phyloP scores from a whole-genome alignment of 345 rosid species.

The Arabis alpina region DNA sequence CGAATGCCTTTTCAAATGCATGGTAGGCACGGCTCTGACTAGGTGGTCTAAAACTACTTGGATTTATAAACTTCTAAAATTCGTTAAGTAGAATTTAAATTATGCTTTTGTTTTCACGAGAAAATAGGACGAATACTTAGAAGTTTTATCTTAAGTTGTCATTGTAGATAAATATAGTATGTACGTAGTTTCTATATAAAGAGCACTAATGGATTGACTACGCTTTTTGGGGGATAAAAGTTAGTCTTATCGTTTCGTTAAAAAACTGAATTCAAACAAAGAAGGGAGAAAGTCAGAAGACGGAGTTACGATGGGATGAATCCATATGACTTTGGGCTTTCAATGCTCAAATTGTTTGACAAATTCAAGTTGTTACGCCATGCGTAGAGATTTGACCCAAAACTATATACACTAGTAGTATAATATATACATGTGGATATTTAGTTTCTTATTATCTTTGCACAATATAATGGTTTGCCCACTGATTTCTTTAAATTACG shows the following conservation, averaged over 20 bases:
- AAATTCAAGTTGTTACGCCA: slow-evolving; percentile 22
- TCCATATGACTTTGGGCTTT: slow-evolving; percentile 9
- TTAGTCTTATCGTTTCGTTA: slow-evolving; percentile 15
- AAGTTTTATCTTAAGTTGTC: too few relatives aligned
- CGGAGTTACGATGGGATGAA: neutral
- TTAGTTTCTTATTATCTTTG: neutral
- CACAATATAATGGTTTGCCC: neutral
- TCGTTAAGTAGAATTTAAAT: too few relatives aligned
- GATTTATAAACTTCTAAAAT: too few relatives aligned
- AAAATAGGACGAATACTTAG: too few relatives aligned
- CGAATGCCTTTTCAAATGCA: too few relatives aligned
- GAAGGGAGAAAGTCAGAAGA: slow-evolving; percentile 23
- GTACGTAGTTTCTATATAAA: neutral
- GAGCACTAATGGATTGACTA: slow-evolving; percentile 8
- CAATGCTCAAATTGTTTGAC: slow-evolving; percentile 24
- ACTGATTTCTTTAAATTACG: neutral
- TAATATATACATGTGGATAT: neutral
- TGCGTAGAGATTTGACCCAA: slow-evolving; percentile 24
- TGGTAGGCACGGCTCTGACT: too few relatives aligned
- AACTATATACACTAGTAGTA: too few relatives aligned
- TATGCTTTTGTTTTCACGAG: too few relatives aligned
- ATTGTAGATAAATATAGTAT: neutral
- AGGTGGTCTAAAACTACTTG: too few relatives aligned
- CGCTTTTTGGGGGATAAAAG: neutral
- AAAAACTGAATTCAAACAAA: slow-evolving; percentile 3